Evolutionary conservation across 257 asterid genomes (phyloP).

Genomic region (Coffea canephora): DNA sequence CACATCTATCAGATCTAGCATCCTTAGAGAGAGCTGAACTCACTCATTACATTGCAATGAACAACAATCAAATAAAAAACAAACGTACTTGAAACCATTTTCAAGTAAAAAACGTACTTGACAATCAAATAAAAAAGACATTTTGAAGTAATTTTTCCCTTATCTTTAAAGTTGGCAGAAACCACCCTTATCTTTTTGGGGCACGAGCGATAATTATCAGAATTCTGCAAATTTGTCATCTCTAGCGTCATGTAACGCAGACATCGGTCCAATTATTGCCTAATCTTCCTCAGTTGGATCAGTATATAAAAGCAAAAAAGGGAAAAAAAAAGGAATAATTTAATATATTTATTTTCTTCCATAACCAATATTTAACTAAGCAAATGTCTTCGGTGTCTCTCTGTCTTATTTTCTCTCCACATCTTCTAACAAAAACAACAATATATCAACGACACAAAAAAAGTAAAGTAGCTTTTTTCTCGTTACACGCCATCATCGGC

Average conservation of each 20-base stretch:
- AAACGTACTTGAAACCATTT: no score
- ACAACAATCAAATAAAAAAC: no score
- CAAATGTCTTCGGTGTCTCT: neutral
- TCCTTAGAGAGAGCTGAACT: neutral
- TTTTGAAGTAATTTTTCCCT: no score
- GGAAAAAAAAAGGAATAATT: no score
- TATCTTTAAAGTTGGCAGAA: neutral
- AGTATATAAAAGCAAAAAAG: neutral
- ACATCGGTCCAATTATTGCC: neutral
- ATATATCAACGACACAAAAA: no score
- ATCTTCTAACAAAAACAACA: neutral
- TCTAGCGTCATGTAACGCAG: neutral
- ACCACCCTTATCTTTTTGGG: neutral
- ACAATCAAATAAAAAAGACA: no score
- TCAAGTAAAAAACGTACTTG: no score
- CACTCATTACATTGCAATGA: neutral
- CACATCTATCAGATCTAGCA: neutral
- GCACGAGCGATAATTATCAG: neutral
- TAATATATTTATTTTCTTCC: neutral
- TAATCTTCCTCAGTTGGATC: neutral
- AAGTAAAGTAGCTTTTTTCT: neutral
- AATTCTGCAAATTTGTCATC: slow-evolving; percentile 10
- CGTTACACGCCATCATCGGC: neutral
- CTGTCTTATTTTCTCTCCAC: slow-evolving; percentile 10
- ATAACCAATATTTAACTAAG: no score